Evolutionary conservation across 1,284 basidiomycete genomes (phyloP).

Genomic region (Calocybe gambosa): DNA sequence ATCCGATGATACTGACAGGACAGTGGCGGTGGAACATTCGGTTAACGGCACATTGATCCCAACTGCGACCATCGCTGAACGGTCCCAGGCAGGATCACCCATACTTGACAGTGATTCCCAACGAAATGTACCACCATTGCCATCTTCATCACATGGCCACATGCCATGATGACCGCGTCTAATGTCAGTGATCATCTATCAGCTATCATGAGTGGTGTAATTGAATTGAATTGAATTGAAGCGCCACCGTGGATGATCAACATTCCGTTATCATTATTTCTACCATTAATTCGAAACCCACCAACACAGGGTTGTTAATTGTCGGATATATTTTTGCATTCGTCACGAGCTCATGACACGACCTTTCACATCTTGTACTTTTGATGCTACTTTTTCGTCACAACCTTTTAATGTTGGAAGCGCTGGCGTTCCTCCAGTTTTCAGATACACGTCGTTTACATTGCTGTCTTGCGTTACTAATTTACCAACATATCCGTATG

Average conservation of each 20-base stretch:
- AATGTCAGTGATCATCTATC: conserved; percentile 1
- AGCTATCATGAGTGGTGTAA: not conserved
- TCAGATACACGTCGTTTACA: not conserved
- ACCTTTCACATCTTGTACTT: not conserved
- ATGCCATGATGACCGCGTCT: conserved; percentile 10
- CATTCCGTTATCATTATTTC: not conserved
- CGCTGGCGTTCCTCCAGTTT: not conserved
- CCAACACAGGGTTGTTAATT: not conserved
- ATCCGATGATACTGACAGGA: conserved; percentile 32
- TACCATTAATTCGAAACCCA: not conserved
- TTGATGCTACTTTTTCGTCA: not conserved
- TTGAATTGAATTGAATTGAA: not conserved
- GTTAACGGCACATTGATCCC: conserved; percentile 32
- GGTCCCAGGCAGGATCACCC: conserved; percentile 59
- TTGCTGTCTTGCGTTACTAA: not conserved
- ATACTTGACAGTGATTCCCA: conserved; percentile 22
- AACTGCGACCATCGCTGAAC: conserved; percentile 46
- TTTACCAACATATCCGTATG: not conserved
- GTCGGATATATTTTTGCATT: not conserved
- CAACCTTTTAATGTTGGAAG: not conserved
- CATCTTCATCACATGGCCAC: conserved; percentile 17
- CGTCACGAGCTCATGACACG: not conserved
- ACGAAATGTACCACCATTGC: conserved; percentile 18
- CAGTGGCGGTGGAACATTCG: conserved; percentile 27
- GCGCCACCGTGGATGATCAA: not conserved